Base-by-base conservation (phyloP, 208 protist genomes). In the Herpetomonas muscarum region DNA sequence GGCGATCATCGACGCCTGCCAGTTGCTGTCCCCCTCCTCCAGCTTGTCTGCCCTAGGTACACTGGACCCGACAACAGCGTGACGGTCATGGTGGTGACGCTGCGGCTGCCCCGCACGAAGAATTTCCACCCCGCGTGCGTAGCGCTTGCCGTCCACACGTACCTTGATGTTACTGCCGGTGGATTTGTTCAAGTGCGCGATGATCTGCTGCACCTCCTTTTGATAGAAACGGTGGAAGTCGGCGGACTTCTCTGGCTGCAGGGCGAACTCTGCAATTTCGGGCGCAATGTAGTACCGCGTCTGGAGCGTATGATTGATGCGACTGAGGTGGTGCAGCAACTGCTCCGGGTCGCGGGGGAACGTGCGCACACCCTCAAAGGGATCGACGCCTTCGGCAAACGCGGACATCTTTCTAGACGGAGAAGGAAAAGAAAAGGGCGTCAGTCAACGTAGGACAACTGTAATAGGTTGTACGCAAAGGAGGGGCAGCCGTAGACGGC, bases 301-400 rank as follows among this genome's bases (percentile, higher is more conserved):
- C 65, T 91, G 76, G 44, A 94, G 61, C 5, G 72, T 81, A 67
- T 91, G 77, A 52, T 91, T 79, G 22, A 94, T 73, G 21, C 72
- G 74, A 47, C 70, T 76, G 22, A 75, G 58, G 63, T 94, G 87
- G 44, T 84, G 66, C 21, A 61, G 68, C 26, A 91, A 67, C 46
- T 79, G 74, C 15, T 70, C 66, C 10, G 65, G 48, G 4, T 89
- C 81, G 19, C 72, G 70, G 1, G 87, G 87, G 12, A 94, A 63
- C 3, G 59, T 63, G 17, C 74, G 67, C 30, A 94, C 70, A 1
- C 81, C 87, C 26, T 85, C 82, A 55, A 94, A 94, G n/a, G 69
- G 76, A 47, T 90, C 83, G 0, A 61, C 44, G 46, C 58, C 64
- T 10, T 61, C 58, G 4, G 66, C 25, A 24, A 76, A 76, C 19